Conservation (phyloP, 305 asterid genomes). For the Monarda citriodora region DNA sequence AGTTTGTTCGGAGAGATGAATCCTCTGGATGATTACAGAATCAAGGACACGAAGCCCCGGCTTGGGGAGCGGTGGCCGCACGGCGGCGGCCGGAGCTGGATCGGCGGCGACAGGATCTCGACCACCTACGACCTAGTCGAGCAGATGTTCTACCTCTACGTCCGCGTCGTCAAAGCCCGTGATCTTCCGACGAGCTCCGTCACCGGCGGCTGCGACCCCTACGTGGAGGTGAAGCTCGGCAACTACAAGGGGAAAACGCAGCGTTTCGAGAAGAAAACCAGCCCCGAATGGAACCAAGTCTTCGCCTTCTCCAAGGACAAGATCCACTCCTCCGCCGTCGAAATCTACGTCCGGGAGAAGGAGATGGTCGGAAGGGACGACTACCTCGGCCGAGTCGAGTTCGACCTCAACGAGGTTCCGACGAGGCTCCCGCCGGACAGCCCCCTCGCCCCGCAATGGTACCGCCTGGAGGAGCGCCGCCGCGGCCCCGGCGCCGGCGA, state of each 20-base stretch:
- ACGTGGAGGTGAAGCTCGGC: constrained; percentile 48
- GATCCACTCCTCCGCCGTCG: constrained; percentile 35
- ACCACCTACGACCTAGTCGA: constrained; percentile 52
- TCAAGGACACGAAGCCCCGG: constrained; percentile 51
- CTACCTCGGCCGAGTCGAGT: constrained; percentile 31
- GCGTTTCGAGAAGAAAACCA: constrained; percentile 34
- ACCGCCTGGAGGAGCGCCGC: constrained; percentile 33
- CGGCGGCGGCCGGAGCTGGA: constrained; percentile 51
- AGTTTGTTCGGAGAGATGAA: constrained; percentile 7
- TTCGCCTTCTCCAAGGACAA: constrained; percentile 45
- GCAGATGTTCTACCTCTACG: constrained; percentile 41
- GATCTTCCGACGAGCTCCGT: constrained; percentile 29
- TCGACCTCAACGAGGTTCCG: constrained; percentile 42
- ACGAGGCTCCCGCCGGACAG: constrained; percentile 50
- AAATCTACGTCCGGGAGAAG: constrained; percentile 33
- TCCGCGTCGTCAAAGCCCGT: constrained; percentile 36
- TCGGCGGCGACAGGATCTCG: constrained; percentile 29
- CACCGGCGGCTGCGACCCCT: constrained; percentile 39
- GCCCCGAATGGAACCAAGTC: constrained; percentile 41
- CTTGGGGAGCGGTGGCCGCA: constrained; percentile 69
- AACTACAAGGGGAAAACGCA: constrained; percentile 44
- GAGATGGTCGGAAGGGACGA: constrained; percentile 41
- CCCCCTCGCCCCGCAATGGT: constrained; percentile 50
- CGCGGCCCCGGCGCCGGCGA: constrained; percentile 14
- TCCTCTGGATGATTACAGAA: constrained; percentile 38